phyloP scores from a whole-genome alignment of 306 rosid species.

The Sicyos edulis region DNA sequence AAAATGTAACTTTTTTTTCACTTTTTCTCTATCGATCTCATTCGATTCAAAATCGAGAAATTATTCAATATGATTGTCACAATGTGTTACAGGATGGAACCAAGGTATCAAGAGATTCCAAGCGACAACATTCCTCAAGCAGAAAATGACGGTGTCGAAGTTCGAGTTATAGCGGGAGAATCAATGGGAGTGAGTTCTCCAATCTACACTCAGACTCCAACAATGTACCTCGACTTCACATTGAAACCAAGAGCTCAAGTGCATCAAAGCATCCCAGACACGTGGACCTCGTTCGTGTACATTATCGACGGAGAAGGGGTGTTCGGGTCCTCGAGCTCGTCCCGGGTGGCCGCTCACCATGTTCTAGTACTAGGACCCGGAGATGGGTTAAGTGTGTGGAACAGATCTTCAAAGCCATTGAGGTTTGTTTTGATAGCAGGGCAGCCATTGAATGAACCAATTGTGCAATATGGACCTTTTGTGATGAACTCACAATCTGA shows the following conservation, averaged over 20 bases:
- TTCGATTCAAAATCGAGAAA: neutral
- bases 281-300: conserved; percentile 78
- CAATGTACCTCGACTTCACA: conserved; percentile 73
- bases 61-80: neutral
- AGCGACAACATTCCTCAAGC: conserved; percentile 53
- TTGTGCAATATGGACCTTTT: conserved; percentile 84
- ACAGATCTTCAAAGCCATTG: conserved; percentile 55
- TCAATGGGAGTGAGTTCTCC: conserved; percentile 70
- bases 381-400: conserved; percentile 76
- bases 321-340: conserved; percentile 45
- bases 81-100: conserved; percentile 57
- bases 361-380: conserved; percentile 62
- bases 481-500: conserved; percentile 92
- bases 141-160: conserved; percentile 71
- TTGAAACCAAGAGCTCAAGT: conserved; percentile 46
- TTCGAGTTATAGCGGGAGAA: conserved; percentile 78
- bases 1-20: conserved; percentile 47
- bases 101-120: conserved; percentile 70
- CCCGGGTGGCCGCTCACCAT: conserved; percentile 45
- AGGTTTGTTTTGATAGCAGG: conserved; percentile 69
- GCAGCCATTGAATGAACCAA: conserved; percentile 75
- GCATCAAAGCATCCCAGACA: conserved; percentile 65
- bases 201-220: conserved; percentile 77
- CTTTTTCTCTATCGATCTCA: too few species aligned
- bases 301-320: conserved; percentile 78